Base-by-base conservation (phyloP, 768 basidiomycete genomes). In the Suillus plorans region DNA sequence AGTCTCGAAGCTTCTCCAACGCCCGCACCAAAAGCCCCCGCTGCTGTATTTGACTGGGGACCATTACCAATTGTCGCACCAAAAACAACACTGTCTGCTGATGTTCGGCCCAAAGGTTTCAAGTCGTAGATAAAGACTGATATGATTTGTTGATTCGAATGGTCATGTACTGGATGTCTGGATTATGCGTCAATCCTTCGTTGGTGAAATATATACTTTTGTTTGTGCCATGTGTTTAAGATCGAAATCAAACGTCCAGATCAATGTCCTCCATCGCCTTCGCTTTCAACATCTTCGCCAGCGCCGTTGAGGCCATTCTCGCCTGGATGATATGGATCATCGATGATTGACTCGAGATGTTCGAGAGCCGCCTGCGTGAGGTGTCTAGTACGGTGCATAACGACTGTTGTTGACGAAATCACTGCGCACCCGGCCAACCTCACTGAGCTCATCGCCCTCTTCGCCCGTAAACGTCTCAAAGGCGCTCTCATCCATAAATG, bases 401-500 rank as follows among this genome's bases (percentile, higher is more conserved):
- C 94, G 90, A 74, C 78, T 84, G 82, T 89, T 78, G 81, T 88
- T 88, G 79, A 84, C 72, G 76, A 91, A 91, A 91, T 91, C 85
- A 77, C 89, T 92, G 90, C 94, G 91, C 89, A 94, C 92, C 90
- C 91, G 88, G 81, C 94, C 94, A 69, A 90, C 91, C 80, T 90
- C 89, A 76, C 88, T 91, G 68, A 95, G 84, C 77, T 95, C 91
- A 70, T 93, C 81, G 25, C 79, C 83, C 63, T 83, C 87, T 56
- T 83, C 82, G 4, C 80, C 79, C 5, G 81, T 82, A 73, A 92
- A 89, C 1, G 81, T 79, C 65, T 81, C 79, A 64, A 84, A 82
- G 13, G 61, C 68, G 39, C 80, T 78, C 8, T 81, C 70, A 69
- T 89, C 84, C 65, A 88, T 76, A 69, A 89, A 84, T 5, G 84